Percentiles rank a stretch among this genome's conserved stretches.
phyloP scores from a whole-genome alignment of 1,284 basidiomycete species.

The Rhodotorula sp. region DNA sequence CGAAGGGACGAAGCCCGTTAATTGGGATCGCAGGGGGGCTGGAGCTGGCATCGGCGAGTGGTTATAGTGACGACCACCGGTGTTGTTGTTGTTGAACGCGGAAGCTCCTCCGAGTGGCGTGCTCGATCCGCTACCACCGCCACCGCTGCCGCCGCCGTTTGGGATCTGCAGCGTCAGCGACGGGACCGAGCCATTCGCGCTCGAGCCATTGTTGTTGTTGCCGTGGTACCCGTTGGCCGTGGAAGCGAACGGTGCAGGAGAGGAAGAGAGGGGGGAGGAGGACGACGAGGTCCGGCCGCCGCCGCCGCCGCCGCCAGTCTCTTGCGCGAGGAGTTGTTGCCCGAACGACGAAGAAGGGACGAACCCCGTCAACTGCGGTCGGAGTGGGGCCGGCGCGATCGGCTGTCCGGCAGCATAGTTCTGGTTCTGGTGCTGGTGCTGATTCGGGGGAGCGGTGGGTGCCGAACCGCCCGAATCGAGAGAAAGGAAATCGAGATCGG shows the following conservation, averaged over 20 bases:
- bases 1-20: conserved; percentile 21
- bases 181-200: background rate
- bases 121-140: background rate
- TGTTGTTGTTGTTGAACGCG: background rate
- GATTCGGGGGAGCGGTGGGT: background rate
- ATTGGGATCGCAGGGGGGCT: conserved; percentile 14
- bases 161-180: conserved; percentile 8
- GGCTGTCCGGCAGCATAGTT: background rate
- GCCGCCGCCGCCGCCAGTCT: no score
- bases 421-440: background rate
- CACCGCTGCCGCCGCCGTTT: background rate
- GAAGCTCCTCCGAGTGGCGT: background rate
- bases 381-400: conserved; percentile 7
- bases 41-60: background rate
- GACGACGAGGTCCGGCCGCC: background rate
- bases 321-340: conserved; percentile 20
- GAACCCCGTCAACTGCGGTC: conserved; percentile 33
- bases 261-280: background rate
- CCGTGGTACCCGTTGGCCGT: no score
- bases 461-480: background rate
- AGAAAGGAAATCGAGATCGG: conserved; percentile 27
- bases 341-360: conserved; percentile 31
- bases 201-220: no score
- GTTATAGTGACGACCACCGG: no score
- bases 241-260: background rate